Evolutionary conservation across 2,329 filamentous ascomycete genomes (phyloP).

Genomic region (Aspergillus jensenii): DNA sequence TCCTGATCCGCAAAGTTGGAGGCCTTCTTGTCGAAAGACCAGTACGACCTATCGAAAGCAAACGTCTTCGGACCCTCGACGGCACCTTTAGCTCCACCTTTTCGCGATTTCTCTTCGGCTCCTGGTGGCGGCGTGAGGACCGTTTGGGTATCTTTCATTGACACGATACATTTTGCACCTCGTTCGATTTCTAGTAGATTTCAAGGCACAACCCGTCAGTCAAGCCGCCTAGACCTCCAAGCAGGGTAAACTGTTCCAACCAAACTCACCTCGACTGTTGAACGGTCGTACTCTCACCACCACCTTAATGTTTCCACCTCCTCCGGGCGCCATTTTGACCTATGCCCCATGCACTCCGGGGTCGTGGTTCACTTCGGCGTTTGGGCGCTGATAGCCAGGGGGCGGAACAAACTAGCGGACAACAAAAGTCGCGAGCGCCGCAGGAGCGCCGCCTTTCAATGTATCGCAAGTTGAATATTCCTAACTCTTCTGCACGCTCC

Average conservation of each 20-base stretch:
- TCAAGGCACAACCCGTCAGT: slow-evolving; percentile 9
- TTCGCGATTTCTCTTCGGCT: slow-evolving; percentile 53
- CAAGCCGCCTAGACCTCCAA: background rate
- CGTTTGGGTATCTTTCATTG: slow-evolving; percentile 93
- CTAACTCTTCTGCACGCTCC: background rate
- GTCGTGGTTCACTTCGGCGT: slow-evolving; percentile 15
- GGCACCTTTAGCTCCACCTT: slow-evolving; percentile 58
- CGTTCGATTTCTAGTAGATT: slow-evolving; percentile 78
- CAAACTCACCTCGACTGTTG: slow-evolving; percentile 77
- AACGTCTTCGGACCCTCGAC: slow-evolving; percentile 77
- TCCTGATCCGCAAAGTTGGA: slow-evolving; percentile 86
- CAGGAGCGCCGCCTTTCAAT: slow-evolving; percentile 28
- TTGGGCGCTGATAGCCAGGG: slow-evolving; percentile 13
- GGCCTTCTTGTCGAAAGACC: slow-evolving; percentile 87
- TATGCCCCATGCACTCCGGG: slow-evolving; percentile 38
- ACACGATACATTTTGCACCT: slow-evolving; percentile 91
- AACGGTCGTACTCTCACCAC: slow-evolving; percentile 96
- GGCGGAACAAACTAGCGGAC: slow-evolving; percentile 14
- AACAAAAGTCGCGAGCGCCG: slow-evolving; percentile 34
- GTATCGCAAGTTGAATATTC: slow-evolving; percentile 13
- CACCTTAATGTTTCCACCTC: slow-evolving; percentile 98
- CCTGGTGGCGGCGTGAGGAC: slow-evolving; percentile 73
- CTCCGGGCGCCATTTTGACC: slow-evolving; percentile 63
- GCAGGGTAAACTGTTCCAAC: slow-evolving; percentile 1
- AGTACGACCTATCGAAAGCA: slow-evolving; percentile 96